Percentiles rank a stretch among this genome's conserved stretches.
These are phyloP conservation scores for Elsinoe ampelina DNA, from an alignment of 2,329 filamentous ascomycete genomes.

Conservation along the genomic window DNA sequence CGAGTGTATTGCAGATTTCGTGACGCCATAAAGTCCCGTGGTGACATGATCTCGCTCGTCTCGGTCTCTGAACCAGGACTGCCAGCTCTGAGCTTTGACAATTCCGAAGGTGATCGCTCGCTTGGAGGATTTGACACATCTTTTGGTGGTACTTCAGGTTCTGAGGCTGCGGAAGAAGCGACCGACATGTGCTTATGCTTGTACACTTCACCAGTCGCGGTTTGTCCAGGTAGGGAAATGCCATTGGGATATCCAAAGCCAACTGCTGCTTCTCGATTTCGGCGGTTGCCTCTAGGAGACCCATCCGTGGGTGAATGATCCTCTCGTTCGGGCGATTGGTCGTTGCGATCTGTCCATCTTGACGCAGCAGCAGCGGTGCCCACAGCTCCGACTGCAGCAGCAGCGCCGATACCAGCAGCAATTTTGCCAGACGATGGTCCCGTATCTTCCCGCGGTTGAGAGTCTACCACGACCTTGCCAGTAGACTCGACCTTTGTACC, in stretches of 20 bases:
- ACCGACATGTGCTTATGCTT: conserved; percentile 6
- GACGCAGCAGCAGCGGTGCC: background rate
- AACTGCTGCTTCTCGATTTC: conserved; percentile 11
- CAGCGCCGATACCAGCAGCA: background rate
- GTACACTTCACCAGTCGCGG: background rate
- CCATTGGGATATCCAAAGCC: conserved; percentile 11
- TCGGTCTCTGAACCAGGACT: conserved; percentile 11
- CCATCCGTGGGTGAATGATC: background rate
- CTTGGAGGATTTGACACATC: background rate
- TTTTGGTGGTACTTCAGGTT: conserved; percentile 5
- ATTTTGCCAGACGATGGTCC: background rate
- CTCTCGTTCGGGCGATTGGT: background rate
- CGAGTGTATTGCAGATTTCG: conserved; percentile 8
- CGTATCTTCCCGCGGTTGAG: background rate
- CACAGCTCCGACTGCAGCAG: background rate
- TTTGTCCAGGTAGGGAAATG: conserved; percentile 3
- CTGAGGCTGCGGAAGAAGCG: background rate
- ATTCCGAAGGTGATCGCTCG: conserved; percentile 1
- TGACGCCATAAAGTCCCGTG: conserved; percentile 11
- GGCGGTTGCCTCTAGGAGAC: background rate
- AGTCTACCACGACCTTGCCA: background rate
- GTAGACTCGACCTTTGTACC: background rate
- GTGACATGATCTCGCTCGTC: conserved; percentile 12
- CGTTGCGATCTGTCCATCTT: background rate
- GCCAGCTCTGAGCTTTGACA: conserved; percentile 7